Evolutionary conservation across 306 rosid species (phyloP).

Genomic region (Vicia sativa): DNA sequence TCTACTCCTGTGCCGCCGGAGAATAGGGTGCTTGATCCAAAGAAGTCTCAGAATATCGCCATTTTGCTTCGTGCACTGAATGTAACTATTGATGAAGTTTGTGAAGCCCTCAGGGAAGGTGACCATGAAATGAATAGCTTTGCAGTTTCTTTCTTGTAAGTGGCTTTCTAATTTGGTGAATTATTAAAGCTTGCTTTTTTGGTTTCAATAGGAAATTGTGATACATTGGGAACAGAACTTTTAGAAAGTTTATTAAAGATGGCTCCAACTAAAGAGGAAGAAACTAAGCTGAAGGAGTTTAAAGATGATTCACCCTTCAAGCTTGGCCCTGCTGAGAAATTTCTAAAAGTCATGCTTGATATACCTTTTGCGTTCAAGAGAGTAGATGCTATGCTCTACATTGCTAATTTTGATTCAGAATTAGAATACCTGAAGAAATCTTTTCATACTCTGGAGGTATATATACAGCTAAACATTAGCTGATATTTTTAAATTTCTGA

Average conservation of each 20-base stretch:
- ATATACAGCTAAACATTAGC: constrained; percentile 1
- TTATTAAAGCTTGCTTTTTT: constrained; percentile 16
- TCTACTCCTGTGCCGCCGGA: constrained; percentile 55
- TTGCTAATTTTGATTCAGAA: constrained; percentile 92
- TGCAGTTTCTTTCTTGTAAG: constrained; percentile 14
- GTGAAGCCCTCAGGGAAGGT: constrained; percentile 94
- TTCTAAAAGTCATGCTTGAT: constrained; percentile 81
- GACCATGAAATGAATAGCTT: neutral
- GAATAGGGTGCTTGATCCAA: constrained; percentile 82
- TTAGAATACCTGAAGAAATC: constrained; percentile 74
- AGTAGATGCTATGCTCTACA: constrained; percentile 91
- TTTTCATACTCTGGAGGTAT: constrained; percentile 77
- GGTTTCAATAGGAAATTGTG: constrained; percentile 66
- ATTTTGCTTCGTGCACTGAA: constrained; percentile 82
- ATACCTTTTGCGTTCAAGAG: constrained; percentile 89
- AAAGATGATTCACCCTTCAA: constrained; percentile 78
- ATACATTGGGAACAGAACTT: constrained; percentile 80
- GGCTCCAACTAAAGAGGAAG: constrained; percentile 91
- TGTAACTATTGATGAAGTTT: constrained; percentile 83
- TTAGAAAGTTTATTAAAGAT: constrained; percentile 85
- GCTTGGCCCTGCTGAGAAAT: constrained; percentile 94
- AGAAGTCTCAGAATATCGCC: constrained; percentile 90
- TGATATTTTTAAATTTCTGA: neutral
- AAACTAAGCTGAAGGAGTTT: constrained; percentile 66
- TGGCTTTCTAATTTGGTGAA: constrained; percentile 1